phyloP scores from a whole-genome alignment of 768 basidiomycete genomes.

The Sutorius australiensis region DNA sequence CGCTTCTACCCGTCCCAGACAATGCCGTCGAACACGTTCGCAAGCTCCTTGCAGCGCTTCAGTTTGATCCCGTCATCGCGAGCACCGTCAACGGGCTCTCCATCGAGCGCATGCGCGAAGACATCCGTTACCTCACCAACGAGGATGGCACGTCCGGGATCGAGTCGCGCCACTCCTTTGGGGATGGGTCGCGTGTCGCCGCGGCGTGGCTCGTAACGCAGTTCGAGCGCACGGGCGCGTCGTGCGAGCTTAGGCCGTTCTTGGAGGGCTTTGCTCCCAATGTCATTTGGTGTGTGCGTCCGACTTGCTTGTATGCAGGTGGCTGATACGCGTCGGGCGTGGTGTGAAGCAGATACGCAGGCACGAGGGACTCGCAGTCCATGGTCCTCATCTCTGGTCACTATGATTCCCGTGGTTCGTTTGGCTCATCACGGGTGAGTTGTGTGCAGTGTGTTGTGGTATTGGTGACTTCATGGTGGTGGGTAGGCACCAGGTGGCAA shows the following conservation, averaged over 20 bases:
- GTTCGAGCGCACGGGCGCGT: constrained; percentile 73
- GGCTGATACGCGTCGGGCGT: background rate
- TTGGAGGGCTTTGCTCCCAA: constrained; percentile 76
- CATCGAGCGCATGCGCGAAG: constrained; percentile 57
- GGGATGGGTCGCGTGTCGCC: constrained; percentile 46
- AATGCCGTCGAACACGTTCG: constrained; percentile 53
- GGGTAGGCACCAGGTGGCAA: constrained; percentile 47
- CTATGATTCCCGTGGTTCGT: constrained; percentile 89
- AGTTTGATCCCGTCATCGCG: constrained; percentile 68
- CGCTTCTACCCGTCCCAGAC: constrained; percentile 54
- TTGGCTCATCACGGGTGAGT: constrained; percentile 59
- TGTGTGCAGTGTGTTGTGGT: background rate
- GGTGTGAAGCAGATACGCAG: constrained; percentile 46
- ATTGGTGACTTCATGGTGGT: background rate
- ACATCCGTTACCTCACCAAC: constrained; percentile 81
- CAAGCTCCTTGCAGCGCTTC: constrained; percentile 52
- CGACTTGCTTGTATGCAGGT: background rate
- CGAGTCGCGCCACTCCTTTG: constrained; percentile 79
- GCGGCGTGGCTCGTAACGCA: constrained; percentile 50
- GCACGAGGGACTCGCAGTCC: constrained; percentile 44
- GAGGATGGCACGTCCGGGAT: constrained; percentile 74
- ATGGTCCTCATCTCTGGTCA: constrained; percentile 79
- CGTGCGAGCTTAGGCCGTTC: constrained; percentile 67
- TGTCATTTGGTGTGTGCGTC: constrained; percentile 62
- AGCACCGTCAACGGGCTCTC: constrained; percentile 67